phyloP scores from a whole-genome alignment of 129 eudicot species.

The Helianthus tuberosus region DNA sequence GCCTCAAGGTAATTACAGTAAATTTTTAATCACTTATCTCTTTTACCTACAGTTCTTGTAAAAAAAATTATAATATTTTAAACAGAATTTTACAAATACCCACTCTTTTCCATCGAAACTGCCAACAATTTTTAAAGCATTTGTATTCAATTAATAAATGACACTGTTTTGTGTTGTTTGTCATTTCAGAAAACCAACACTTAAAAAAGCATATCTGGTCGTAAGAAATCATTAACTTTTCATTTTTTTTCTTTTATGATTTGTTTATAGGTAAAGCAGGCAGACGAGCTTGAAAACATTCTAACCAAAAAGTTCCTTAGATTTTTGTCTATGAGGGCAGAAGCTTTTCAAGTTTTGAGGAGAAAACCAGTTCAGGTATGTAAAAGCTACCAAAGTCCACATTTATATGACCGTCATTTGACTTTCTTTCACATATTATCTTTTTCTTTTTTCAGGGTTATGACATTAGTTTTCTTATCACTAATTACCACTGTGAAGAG shows the following conservation, averaged over 20 bases:
- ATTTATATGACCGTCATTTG: neutral
- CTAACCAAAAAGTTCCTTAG: constrained; percentile 89
- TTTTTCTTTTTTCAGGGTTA: constrained; percentile 55
- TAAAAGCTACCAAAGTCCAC: neutral
- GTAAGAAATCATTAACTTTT: neutral
- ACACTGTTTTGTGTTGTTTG: neutral
- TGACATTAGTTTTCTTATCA: constrained; percentile 86
- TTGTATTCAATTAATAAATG: neutral
- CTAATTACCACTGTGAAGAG: constrained; percentile 86
- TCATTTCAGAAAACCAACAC: neutral
- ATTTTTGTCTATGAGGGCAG: constrained; percentile 97
- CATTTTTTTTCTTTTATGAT: neutral
- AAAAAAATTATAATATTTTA: neutral
- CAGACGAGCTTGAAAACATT: constrained; percentile 98
- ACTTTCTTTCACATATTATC: neutral
- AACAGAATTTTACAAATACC: neutral
- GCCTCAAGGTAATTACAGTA: constrained; percentile 66
- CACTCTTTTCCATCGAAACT: neutral
- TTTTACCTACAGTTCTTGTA: constrained; percentile 8
- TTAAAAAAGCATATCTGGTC: no score
- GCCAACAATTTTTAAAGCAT: neutral
- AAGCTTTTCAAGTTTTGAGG: constrained; percentile 93
- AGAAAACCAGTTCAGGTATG: constrained; percentile 71
- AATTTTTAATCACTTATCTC: neutral
- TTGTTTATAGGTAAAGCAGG: constrained; percentile 74